Evolutionary conservation across 306 rosid genomes (phyloP).

Genomic region (Dryas alaskensis): DNA sequence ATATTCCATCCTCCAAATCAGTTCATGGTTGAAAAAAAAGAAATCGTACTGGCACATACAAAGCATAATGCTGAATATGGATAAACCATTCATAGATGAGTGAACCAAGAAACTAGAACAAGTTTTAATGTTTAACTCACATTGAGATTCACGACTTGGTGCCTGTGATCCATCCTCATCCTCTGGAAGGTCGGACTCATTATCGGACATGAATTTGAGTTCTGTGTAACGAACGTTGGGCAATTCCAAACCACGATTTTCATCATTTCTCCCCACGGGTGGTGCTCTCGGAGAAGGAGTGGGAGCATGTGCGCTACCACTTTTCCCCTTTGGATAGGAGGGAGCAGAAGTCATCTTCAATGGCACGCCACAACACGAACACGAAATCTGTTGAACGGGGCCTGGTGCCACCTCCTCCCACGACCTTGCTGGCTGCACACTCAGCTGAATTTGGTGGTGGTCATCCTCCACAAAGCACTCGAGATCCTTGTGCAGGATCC

Average conservation of each 20-base stretch:
- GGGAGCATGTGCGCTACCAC: constrained; percentile 40
- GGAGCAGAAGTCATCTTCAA: constrained; percentile 44
- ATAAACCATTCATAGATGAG: too few relatives aligned
- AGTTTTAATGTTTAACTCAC: constrained; percentile 33
- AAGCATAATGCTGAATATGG: too few relatives aligned
- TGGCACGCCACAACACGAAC: constrained; percentile 78
- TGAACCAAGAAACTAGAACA: background rate
- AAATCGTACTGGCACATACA: background rate
- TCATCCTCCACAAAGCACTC: constrained; percentile 70
- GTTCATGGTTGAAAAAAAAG: background rate
- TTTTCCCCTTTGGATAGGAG: constrained; percentile 29
- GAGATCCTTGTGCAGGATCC: constrained; percentile 79
- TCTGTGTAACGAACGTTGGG: constrained; percentile 45
- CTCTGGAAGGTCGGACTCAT: constrained; percentile 35
- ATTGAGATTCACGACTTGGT: constrained; percentile 20
- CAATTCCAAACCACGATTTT: constrained; percentile 33
- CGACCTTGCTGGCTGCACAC: constrained; percentile 19
- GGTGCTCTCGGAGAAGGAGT: constrained; percentile 73
- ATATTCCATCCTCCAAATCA: background rate
- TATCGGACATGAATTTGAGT: constrained; percentile 36
- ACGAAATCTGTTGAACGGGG: constrained; percentile 21
- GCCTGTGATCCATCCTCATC: constrained; percentile 34
- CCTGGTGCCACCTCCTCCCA: constrained; percentile 39
- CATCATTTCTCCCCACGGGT: constrained; percentile 30
- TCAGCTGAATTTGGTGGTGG: constrained; percentile 44